Base-by-base conservation (phyloP, 2,329 filamentous ascomycete species). In the Phoma herbarum region DNA sequence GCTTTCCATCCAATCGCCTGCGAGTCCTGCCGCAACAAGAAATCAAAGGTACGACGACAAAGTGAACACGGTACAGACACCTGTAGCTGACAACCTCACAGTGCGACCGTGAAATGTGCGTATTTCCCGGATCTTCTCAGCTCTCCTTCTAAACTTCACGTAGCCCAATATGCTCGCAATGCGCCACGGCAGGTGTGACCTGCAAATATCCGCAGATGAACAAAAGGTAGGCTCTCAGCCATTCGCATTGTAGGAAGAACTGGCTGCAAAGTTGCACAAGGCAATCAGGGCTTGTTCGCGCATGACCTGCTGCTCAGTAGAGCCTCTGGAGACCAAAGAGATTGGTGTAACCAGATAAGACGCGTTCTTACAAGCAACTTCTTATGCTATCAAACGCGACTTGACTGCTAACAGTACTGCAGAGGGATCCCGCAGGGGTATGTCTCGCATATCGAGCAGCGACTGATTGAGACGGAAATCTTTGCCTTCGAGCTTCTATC, bases 381-480 rank as follows among this genome's bases (percentile, higher is more conserved):
- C 28, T 29, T n/a, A n/a, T n/a, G n/a, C 28, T 10, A 9, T 9
- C 28, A 6, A 29, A 29, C 5, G 16, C 14, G 12, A 33, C 14
- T 16, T 6, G 12, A 16, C 35, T 39, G 22, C 47, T 50, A 4
- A 43, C 22, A 28, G 14, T 25, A 5, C 23, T 41, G 5, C 28
- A 68, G 68, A 52, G 65, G 68, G 2, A 64, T 71, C 6, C 68
- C 68, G 9, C 64, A 64, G 14, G 68, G 67, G 2, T 71, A 71
- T 42, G 61, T 68, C 20, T 62, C 64, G 9, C 59, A 57, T 16
- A 55, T 71, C 28, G 68, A 71, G 48, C 62, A 67, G 45, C 61
- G 67, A 18, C 63, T 71, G 6, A 25, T 66, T 2, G 67, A 71
- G 28, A 66, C 63, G 8, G 68, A 70, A 43, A n/a, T 65, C 5